These are phyloP conservation scores for Penicillium sp. DNA, from an alignment of 2,329 filamentous ascomycete genomes.

Conservation along the genomic window DNA sequence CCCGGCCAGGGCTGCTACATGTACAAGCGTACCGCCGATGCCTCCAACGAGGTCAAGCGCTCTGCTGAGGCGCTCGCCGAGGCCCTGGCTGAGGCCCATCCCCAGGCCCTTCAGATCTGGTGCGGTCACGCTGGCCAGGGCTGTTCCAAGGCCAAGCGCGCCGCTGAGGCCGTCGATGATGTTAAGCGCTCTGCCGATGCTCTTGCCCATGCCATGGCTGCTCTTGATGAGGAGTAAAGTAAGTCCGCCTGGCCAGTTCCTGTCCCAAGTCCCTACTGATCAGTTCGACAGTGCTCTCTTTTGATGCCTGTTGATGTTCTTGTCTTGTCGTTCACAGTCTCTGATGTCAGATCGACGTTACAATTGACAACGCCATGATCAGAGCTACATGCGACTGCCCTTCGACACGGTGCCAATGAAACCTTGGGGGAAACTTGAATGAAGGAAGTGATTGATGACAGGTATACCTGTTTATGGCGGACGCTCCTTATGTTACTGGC, in stretches of 20 bases:
- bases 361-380: not conserved
- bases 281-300: not conserved
- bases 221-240: slow-evolving; percentile 29
- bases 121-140: slow-evolving; percentile 33
- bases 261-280: not conserved
- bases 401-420: not conserved
- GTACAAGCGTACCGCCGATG: slow-evolving; percentile 28
- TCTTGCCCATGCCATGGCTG: slow-evolving; percentile 32
- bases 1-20: slow-evolving; percentile 30
- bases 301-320: not conserved
- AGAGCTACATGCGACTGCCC: not conserved
- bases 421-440: not conserved
- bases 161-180: slow-evolving; percentile 60
- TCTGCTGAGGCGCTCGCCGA: slow-evolving; percentile 33
- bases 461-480: slow-evolving; percentile 3
- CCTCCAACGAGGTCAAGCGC: slow-evolving; percentile 28
- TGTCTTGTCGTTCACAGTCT: not conserved
- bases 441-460: not conserved
- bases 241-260: not conserved
- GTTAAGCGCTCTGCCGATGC: slow-evolving; percentile 33
- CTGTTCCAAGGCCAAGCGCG: slow-evolving; percentile 60
- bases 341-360: not conserved
- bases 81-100: slow-evolving; percentile 27
- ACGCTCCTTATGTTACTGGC: slow-evolving; percentile 5
- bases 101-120: slow-evolving; percentile 28